Percentiles rank a stretch among this genome's conserved stretches.
Conservation (phyloP, 345 rosid genomes). For the Barbarea vulgaris region DNA sequence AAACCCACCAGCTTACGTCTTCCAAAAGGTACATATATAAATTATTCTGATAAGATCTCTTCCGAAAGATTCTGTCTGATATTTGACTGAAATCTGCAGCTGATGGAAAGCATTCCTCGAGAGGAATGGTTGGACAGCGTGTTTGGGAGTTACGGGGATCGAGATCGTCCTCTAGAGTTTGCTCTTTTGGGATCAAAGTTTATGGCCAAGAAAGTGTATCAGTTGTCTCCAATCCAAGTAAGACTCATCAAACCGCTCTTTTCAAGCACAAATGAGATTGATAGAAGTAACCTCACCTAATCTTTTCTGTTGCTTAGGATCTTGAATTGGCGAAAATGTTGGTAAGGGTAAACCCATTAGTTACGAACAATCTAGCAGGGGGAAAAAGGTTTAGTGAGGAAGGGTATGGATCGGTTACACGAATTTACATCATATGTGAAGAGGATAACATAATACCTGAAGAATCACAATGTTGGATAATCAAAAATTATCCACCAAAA, state of each 20-base stretch:
- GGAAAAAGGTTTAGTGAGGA: conserved; percentile 19
- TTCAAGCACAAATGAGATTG: background rate
- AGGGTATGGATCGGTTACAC: conserved; percentile 32
- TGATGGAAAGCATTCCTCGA: background rate
- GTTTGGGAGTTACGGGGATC: conserved; percentile 8
- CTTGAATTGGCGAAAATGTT: conserved; percentile 38
- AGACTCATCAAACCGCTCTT: background rate
- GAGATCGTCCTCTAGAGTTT: background rate
- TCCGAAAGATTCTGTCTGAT: background rate
- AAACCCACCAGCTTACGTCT: conserved; percentile 33
- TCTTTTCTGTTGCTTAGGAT: conserved; percentile 30
- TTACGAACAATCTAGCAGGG: conserved; percentile 19
- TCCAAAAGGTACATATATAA: conserved; percentile 8
- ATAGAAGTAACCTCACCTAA: background rate
- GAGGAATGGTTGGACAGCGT: conserved; percentile 8
- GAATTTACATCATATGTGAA: conserved; percentile 37
- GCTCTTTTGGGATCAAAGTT: conserved; percentile 19
- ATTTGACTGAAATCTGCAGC: background rate
- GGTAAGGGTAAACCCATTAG: conserved; percentile 38
- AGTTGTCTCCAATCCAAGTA: conserved; percentile 39
- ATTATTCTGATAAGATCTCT: background rate
- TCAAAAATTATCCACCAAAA: conserved; percentile 23
- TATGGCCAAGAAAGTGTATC: conserved; percentile 24
- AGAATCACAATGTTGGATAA: conserved; percentile 40
- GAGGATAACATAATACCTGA: conserved; percentile 29